Evolutionary conservation across 768 basidiomycete species (phyloP), one percentile per base, ranked within the genome.

Genomic region (Galerina sulciceps): DNA sequence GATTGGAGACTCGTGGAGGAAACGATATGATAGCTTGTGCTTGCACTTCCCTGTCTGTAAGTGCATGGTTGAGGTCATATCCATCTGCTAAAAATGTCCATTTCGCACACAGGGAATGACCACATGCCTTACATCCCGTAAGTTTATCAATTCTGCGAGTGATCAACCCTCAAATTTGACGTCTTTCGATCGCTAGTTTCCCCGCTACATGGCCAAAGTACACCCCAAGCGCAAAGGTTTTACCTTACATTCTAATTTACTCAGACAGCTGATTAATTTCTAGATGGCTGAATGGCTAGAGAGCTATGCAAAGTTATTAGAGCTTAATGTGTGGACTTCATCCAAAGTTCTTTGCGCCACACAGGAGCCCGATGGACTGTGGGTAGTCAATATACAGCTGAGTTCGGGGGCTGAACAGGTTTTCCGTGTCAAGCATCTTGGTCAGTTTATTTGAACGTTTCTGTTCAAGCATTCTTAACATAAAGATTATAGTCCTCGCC

Each of bases 1-100:
- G 2, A 67, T 87, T 1, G 88, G 88, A 0, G 85, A 88, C 62
- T 81, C 79, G 61, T 88, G 86, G 87, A 74, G 85, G 56, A 76
- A 82, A 46, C 77, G 89, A 11, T 89, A 89, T 65, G 81, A 83
- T 20, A 74, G 80, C 0, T 67, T 88, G 5, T 85, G 80, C 38
- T 70, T 90, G 22, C 86, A 86, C 55, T 81, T 80, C 62, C 75
- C 78, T 8, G 73, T 84, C 43, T 85, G 87, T 86, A 65, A 76
- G 86, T 57, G 34, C 15, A 18, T 18, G 34, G 41, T 34, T 35
- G 80, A n/a, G 40, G 34, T 55, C 22, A 56, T 17, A 37, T 43
- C 8, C 31, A 47, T 23, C 15, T 36, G 42, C 68, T 65, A 66
- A 68, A 67, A 20, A n/a, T 54, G 26, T 37, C n/a, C 18, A 55